Conservation (phyloP, 805 yeast genomes). For the Candida wancherniae region DNA sequence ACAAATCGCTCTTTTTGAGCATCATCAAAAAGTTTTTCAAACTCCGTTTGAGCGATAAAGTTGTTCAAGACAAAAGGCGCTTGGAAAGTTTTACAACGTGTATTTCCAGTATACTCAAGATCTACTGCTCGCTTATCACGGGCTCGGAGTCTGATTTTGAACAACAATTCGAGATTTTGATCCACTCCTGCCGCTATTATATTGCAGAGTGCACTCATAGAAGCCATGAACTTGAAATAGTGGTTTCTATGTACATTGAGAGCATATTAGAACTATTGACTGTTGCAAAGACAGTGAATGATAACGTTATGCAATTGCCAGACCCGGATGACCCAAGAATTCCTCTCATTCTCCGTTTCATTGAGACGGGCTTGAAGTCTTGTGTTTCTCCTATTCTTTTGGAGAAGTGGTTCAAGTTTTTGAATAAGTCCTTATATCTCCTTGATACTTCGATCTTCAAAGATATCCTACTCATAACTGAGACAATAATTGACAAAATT, state of each 20-base stretch:
- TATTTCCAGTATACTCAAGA: conserved; percentile 36
- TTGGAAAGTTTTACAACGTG: conserved; percentile 24
- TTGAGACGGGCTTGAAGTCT: conserved; percentile 45
- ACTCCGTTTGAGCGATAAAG: conserved; percentile 17
- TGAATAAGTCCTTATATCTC: conserved; percentile 48
- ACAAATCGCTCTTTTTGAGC: conserved; percentile 50
- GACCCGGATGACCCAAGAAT: conserved; percentile 24
- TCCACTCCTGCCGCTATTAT: conserved; percentile 31
- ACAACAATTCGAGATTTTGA: conserved; percentile 36
- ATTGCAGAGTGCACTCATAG: conserved; percentile 8
- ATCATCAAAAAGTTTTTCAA: conserved; percentile 45
- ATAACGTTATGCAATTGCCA: conserved; percentile 26
- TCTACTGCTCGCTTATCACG: conserved; percentile 42
- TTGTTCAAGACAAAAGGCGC: conserved; percentile 17
- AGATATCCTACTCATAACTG: conserved; percentile 50
- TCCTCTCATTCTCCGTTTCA: conserved; percentile 37
- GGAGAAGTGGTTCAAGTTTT: conserved; percentile 45
- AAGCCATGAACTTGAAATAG: conserved; percentile 23
- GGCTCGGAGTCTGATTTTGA: conserved; percentile 56
- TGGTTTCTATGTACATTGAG: conserved; percentile 24
- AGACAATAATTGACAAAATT: conserved; percentile 43
- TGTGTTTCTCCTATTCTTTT: conserved; percentile 41
- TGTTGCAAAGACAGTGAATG: conserved; percentile 24
- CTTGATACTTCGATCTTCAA: conserved; percentile 51
- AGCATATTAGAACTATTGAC: conserved; percentile 27